A percentile compares a stretch with the other conserved stretches of the same genome.
Conservation (phyloP, 176 grass and related monocot genomes). For the Eleusine indica region DNA sequence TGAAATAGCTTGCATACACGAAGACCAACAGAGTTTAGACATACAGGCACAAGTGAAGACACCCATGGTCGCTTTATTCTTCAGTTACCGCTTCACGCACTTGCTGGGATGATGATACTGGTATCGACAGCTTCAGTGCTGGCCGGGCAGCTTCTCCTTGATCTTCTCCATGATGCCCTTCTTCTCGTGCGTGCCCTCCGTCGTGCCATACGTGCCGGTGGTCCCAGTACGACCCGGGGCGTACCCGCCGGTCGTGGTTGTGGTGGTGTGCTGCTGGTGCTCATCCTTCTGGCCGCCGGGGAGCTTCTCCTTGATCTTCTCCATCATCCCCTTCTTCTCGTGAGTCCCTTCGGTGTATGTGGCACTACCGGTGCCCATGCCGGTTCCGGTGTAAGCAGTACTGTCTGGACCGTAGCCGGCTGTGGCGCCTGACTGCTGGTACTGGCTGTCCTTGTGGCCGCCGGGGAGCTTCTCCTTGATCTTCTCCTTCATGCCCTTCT, state of each 20-base stretch:
- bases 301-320: conserved; percentile 63
- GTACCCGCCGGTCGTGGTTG: conserved; percentile 16
- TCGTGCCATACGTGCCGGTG: conserved; percentile 12
- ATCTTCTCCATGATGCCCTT: conserved; percentile 75
- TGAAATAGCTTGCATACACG: too few relatives aligned
- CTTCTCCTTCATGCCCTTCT: conserved; percentile 79
- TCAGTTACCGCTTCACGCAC: too few relatives aligned
- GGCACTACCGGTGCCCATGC: not conserved
- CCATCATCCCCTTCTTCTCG: conserved; percentile 70
- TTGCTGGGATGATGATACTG: too few relatives aligned
- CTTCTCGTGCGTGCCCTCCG: conserved; percentile 48
- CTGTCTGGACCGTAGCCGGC: conserved; percentile 12
- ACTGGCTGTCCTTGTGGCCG: conserved; percentile 14
- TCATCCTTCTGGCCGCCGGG: conserved; percentile 45
- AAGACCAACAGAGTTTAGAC: too few relatives aligned
- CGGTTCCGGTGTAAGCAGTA: not conserved
- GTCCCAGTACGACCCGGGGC: conserved; percentile 12
- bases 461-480: conserved; percentile 68
- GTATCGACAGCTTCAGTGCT: conserved; percentile 1
- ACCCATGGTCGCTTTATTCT: too few relatives aligned
- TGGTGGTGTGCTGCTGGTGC: conserved; percentile 4
- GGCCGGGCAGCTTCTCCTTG: conserved; percentile 72
- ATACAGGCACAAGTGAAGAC: too few relatives aligned
- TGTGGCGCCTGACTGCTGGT: conserved; percentile 7
- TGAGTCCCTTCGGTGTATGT: conserved; percentile 5